Evolutionary conservation across 192 early-diverging fungal species (phyloP).

Genomic region (Phlyctochytrium bullatum): DNA sequence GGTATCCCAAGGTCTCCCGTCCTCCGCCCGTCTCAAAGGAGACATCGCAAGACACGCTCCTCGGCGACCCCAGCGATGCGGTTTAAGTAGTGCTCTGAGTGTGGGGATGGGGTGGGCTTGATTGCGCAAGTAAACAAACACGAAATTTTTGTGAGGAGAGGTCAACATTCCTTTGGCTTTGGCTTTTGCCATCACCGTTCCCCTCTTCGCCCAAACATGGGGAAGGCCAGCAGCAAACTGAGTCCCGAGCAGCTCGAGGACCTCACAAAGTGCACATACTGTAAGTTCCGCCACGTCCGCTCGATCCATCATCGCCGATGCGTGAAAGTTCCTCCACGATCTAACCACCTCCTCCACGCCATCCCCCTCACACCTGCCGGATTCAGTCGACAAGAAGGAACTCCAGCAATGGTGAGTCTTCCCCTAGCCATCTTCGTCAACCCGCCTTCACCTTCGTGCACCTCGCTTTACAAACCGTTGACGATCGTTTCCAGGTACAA

Average conservation of each 20-base stretch:
- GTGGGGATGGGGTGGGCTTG: too few relatives aligned
- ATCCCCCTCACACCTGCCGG: neutral
- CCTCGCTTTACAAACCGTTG: neutral
- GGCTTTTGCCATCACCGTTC: too few relatives aligned
- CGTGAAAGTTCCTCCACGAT: conserved; percentile 1
- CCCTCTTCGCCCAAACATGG: conserved; percentile 51
- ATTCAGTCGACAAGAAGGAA: conserved; percentile 83
- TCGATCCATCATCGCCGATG: neutral
- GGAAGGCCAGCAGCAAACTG: conserved; percentile 83
- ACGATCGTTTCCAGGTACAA: conserved; percentile 65
- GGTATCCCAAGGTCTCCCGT: conserved; percentile 5
- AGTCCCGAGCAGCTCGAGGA: conserved; percentile 72
- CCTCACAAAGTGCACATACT: conserved; percentile 78
- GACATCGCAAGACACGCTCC: too few relatives aligned
- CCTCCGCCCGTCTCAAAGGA: too few relatives aligned
- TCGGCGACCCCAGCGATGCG: too few relatives aligned
- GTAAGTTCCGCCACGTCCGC: conserved; percentile 51
- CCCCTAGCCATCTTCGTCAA: too few relatives aligned
- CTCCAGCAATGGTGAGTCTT: conserved; percentile 80
- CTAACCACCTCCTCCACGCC: neutral
- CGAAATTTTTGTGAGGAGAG: too few relatives aligned
- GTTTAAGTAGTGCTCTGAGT: too few relatives aligned
- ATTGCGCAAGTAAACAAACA: too few relatives aligned
- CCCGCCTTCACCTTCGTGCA: too few relatives aligned
- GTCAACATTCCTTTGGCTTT: too few relatives aligned